Conservation (phyloP, 1,284 basidiomycete species). For the Crepidotus sp. region DNA sequence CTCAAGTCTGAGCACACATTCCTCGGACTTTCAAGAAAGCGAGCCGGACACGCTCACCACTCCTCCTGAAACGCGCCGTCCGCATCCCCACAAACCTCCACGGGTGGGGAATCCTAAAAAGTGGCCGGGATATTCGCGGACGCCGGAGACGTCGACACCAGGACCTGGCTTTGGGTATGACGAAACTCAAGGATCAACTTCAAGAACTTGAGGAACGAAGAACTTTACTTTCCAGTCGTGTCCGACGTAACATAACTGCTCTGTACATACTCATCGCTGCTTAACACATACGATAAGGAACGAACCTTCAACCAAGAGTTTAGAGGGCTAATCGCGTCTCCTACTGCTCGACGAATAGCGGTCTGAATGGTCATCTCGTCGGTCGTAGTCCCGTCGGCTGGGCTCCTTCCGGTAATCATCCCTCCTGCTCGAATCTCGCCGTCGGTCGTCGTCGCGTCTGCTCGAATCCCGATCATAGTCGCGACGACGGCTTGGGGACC, state of each 20-base stretch:
- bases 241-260: not conserved
- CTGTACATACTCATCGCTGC: not conserved
- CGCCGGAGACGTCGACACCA: not conserved
- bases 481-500: slow-evolving; percentile 31
- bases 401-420: slow-evolving; percentile 20
- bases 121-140: slow-evolving; percentile 1
- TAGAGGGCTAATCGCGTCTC: slow-evolving; percentile 11
- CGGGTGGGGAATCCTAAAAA: slow-evolving; percentile 1
- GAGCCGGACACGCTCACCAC: slow-evolving; percentile 15
- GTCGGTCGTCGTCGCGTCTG: slow-evolving; percentile 15
- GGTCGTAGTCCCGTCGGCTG: slow-evolving; percentile 18
- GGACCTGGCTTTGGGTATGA: slow-evolving; percentile 7
- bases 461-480: slow-evolving; percentile 20
- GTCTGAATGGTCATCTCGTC: slow-evolving; percentile 15
- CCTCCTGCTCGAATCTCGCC: slow-evolving; percentile 22
- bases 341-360: slow-evolving; percentile 13
- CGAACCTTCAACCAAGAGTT: not conserved
- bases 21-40: slow-evolving; percentile 12
- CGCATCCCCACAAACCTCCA: slow-evolving; percentile 1
- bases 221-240: not conserved
- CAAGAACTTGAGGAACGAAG: not conserved
- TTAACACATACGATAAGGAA: not conserved
- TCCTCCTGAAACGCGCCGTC: slow-evolving; percentile 9
- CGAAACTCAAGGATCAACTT: slow-evolving; percentile 2
- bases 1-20: slow-evolving; percentile 7